Evolutionary conservation across 805 yeast genomes (phyloP).

Genomic region (Kodamaea restingae): DNA sequence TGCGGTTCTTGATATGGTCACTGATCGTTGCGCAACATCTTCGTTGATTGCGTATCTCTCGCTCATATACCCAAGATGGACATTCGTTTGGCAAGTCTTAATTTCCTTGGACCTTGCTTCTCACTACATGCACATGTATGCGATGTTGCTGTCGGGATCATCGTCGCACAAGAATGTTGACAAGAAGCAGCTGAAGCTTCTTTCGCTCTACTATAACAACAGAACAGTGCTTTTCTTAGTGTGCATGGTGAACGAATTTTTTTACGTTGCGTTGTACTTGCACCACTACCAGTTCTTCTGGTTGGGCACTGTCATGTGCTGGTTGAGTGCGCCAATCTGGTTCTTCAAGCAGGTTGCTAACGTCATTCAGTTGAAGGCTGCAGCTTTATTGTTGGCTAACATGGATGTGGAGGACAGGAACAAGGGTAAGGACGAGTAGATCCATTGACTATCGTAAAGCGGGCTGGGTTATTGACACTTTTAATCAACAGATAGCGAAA

Average conservation of each 20-base stretch:
- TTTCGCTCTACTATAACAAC: conserved; percentile 84
- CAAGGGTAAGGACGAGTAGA: background rate
- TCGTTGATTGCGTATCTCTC: conserved; percentile 86
- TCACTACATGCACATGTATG: conserved; percentile 98
- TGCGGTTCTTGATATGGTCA: conserved; percentile 97
- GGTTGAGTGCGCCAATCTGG: conserved; percentile 79
- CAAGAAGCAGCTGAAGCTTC: conserved; percentile 62
- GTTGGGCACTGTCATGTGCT: conserved; percentile 56
- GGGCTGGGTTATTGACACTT: too few species aligned
- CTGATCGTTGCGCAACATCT: conserved; percentile 95
- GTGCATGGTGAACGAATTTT: conserved; percentile 90
- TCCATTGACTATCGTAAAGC: too few species aligned
- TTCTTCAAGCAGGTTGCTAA: conserved; percentile 86
- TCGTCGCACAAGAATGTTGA: conserved; percentile 80
- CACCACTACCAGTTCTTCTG: conserved; percentile 60
- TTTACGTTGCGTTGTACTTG: conserved; percentile 85
- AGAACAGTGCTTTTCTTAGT: conserved; percentile 78
- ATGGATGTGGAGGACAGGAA: conserved; percentile 55
- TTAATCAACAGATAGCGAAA: too few species aligned
- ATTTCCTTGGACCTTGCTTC: conserved; percentile 85
- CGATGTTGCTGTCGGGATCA: conserved; percentile 77
- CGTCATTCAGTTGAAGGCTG: conserved; percentile 81
- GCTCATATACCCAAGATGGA: conserved; percentile 68
- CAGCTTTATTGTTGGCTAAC: conserved; percentile 75
- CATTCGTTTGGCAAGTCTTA: conserved; percentile 73